phyloP scores from a whole-genome alignment of 768 basidiomycete genomes.

The Cubamyces lactineus region DNA sequence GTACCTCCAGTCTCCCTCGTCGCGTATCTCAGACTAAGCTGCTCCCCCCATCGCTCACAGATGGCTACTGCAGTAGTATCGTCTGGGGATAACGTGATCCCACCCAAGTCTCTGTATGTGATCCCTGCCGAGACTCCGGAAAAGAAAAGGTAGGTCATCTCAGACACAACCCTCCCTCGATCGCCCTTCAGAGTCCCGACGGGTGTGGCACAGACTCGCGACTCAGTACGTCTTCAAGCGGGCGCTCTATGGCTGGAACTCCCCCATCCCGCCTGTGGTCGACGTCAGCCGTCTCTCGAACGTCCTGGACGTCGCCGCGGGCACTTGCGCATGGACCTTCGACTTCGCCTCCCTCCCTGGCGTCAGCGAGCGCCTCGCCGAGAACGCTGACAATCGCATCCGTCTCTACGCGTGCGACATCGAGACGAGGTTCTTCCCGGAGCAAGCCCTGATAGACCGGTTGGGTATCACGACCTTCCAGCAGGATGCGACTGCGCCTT shows the following conservation, averaged over 20 bases:
- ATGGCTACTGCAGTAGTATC: too few species aligned
- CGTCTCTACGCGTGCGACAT: constrained; percentile 25
- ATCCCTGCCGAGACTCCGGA: constrained; percentile 3
- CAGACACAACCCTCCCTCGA: background rate
- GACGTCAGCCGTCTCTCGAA: background rate
- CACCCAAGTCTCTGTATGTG: background rate
- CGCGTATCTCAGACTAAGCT: too few species aligned
- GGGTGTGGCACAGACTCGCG: background rate
- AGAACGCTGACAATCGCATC: background rate
- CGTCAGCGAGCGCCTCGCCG: constrained; percentile 2
- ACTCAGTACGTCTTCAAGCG: constrained; percentile 24
- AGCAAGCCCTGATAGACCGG: constrained; percentile 4
- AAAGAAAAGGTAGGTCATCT: constrained; percentile 5
- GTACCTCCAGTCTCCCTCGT: too few species aligned
- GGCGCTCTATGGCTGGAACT: constrained; percentile 12
- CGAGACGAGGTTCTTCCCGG: constrained; percentile 17
- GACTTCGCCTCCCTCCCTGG: constrained; percentile 17
- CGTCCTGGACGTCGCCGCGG: constrained; percentile 26
- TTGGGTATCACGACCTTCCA: constrained; percentile 22
- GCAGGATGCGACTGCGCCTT: constrained; percentile 27
- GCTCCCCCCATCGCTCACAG: too few species aligned
- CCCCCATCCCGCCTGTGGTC: constrained; percentile 12
- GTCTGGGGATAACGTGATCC: too few species aligned
- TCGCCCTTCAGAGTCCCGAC: background rate
- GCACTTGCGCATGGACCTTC: constrained; percentile 25